These are phyloP conservation scores for Ustilago xerochloae DNA, from an alignment of 1,284 basidiomycete species.

Conservation along the genomic window DNA sequence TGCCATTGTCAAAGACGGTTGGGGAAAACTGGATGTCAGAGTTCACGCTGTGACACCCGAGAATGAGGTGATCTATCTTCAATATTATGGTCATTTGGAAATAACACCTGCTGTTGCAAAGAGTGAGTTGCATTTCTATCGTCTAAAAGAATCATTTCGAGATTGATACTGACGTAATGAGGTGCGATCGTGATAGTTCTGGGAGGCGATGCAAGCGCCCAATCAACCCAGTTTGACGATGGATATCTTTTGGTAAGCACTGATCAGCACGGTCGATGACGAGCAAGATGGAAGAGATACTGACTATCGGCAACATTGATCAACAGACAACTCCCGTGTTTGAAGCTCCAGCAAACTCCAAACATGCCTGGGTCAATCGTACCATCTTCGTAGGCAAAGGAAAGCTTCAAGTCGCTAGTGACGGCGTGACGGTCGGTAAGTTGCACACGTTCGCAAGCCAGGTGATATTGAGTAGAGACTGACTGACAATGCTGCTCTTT, in stretches of 20 bases:
- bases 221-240: conserved; percentile 41
- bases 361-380: conserved; percentile 44
- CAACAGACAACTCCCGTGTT: conserved; percentile 30
- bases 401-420: conserved; percentile 14
- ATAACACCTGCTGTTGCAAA: conserved; percentile 34
- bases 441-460: not conserved
- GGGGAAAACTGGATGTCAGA: conserved; percentile 42
- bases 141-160: too few relatives aligned
- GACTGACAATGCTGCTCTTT: not conserved
- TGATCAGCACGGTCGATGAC: too few relatives aligned
- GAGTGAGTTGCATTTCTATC: too few relatives aligned
- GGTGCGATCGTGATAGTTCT: conserved; percentile 14
- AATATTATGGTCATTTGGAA: conserved; percentile 38
- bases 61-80: conserved; percentile 36
- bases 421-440: conserved; percentile 31
- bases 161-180: too few relatives aligned
- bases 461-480: not conserved
- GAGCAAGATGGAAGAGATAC: not conserved
- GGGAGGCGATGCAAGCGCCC: conserved; percentile 19
- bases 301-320: not conserved
- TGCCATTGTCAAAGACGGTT: conserved; percentile 43
- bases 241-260: conserved; percentile 31
- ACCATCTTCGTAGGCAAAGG: conserved; percentile 47
- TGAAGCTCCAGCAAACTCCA: conserved; percentile 31
- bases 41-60: conserved; percentile 33